phyloP scores from a whole-genome alignment of 352 stramenopile species.

The Blastocystis hominis region DNA sequence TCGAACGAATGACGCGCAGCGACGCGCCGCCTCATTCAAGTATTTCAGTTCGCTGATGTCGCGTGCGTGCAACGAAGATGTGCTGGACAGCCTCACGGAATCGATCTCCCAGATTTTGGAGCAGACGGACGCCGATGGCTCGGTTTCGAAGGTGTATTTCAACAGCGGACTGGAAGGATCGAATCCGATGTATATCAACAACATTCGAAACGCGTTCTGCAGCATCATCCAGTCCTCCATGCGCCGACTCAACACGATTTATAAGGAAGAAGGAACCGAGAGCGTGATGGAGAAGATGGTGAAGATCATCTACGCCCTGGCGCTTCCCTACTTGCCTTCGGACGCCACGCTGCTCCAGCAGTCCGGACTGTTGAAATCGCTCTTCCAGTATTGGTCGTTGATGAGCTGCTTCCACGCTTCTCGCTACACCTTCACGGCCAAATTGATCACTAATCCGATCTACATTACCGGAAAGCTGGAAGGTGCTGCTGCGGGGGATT shows the following conservation, averaged over 20 bases:
- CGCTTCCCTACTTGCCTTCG: slow-evolving; percentile 14
- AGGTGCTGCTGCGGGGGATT: neutral
- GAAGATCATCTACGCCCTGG: neutral
- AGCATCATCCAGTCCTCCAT: slow-evolving; percentile 27
- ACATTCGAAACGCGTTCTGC: neutral
- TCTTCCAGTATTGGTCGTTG: slow-evolving; percentile 19
- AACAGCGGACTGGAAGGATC: slow-evolving; percentile 16
- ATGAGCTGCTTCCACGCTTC: neutral
- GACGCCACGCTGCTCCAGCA: slow-evolving; percentile 19
- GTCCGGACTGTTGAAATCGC: slow-evolving; percentile 1
- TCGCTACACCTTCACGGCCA: neutral
- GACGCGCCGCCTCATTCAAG: slow-evolving; percentile 15
- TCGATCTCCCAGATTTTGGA: slow-evolving; percentile 21
- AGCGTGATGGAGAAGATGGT: neutral
- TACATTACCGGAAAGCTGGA: neutral
- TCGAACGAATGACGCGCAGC: neutral
- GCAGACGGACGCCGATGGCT: neutral
- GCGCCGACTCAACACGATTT: neutral
- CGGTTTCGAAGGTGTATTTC: neutral
- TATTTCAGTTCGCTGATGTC: slow-evolving; percentile 11
- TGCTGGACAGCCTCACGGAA: neutral
- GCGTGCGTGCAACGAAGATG: neutral
- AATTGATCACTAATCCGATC: neutral
- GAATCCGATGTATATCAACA: neutral
- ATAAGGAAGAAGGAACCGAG: neutral